These are phyloP conservation scores for Sclerotinia sclerotiorum DNA, from an alignment of 2,329 filamentous ascomycete species.

Conservation along the genomic window DNA sequence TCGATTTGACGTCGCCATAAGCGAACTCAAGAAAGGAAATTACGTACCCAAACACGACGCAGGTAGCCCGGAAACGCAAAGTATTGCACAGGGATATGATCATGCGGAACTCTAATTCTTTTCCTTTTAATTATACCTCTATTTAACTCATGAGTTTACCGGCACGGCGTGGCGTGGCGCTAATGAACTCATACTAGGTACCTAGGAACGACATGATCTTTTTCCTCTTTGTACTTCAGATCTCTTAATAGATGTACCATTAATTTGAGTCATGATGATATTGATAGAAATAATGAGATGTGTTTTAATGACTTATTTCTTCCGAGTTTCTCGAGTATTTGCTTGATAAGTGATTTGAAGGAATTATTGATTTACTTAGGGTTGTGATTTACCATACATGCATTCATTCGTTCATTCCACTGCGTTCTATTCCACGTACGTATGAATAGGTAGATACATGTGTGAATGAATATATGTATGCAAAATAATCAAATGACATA, in stretches of 20 bases:
- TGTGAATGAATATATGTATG: neutral
- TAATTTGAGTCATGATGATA: neutral
- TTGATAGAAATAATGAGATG: constrained; percentile 15
- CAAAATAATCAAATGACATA: constrained; percentile 8
- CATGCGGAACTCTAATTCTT: constrained; percentile 34
- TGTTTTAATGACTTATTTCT: constrained; percentile 4
- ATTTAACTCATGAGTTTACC: neutral
- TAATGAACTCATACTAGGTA: constrained; percentile 6
- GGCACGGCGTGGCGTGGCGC: neutral
- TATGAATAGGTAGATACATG: too few relatives aligned
- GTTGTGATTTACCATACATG: neutral
- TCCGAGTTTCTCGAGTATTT: neutral
- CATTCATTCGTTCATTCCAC: neutral
- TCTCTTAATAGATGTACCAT: constrained; percentile 8
- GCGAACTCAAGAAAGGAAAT: constrained; percentile 51
- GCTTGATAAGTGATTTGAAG: neutral
- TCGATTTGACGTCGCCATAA: constrained; percentile 70
- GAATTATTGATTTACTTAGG: too few relatives aligned
- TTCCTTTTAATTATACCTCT: neutral
- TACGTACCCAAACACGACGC: constrained; percentile 41
- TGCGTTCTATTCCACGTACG: neutral
- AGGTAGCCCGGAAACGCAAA: constrained; percentile 30
- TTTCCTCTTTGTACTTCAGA: constrained; percentile 23
- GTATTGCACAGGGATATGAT: constrained; percentile 37
- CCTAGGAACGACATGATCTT: neutral